A percentile compares a stretch with the other conserved stretches of the same genome.
phyloP scores from a whole-genome alignment of 208 protist genomes.

The Borovskyia barvae region DNA sequence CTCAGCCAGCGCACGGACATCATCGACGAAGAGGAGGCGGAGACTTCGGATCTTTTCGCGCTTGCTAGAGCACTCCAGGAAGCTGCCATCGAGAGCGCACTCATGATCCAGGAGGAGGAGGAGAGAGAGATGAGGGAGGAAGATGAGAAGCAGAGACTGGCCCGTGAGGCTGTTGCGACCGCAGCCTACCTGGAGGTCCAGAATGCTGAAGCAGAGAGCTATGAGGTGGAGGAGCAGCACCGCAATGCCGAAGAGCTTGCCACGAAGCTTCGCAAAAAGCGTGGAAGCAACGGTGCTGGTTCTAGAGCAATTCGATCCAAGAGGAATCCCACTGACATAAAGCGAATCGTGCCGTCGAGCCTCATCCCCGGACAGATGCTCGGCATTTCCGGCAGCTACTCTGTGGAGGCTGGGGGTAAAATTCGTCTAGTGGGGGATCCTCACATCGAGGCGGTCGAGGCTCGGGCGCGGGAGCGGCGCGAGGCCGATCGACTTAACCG shows the following conservation, averaged over 20 bases:
- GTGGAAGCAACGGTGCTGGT: not conserved
- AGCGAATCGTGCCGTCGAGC: constrained; percentile 11
- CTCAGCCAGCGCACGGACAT: constrained; percentile 1
- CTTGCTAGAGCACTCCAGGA: constrained; percentile 11
- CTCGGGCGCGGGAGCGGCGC: constrained; percentile 34
- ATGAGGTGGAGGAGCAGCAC: constrained; percentile 5
- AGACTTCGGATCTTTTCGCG: constrained; percentile 10
- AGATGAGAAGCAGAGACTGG: constrained; percentile 1
- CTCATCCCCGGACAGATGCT: constrained; percentile 45
- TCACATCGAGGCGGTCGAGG: constrained; percentile 37
- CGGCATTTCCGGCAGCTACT: not conserved
- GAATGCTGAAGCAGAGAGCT: constrained; percentile 2
- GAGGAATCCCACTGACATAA: not conserved
- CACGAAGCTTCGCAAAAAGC: not conserved
- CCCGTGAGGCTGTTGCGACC: constrained; percentile 2
- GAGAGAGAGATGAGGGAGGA: not conserved
- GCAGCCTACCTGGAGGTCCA: constrained; percentile 5
- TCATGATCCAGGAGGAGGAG: too few relatives aligned
- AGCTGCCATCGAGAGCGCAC: constrained; percentile 4
- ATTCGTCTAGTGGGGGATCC: constrained; percentile 47
- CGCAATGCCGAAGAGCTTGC: not conserved
- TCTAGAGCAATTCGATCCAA: too few relatives aligned
- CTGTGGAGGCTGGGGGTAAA: constrained; percentile 20
- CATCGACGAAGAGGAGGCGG: constrained; percentile 3
- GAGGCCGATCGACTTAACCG: constrained; percentile 25